phyloP scores from a whole-genome alignment of 73 alveolate genomes.

The Effrenium voratum region DNA sequence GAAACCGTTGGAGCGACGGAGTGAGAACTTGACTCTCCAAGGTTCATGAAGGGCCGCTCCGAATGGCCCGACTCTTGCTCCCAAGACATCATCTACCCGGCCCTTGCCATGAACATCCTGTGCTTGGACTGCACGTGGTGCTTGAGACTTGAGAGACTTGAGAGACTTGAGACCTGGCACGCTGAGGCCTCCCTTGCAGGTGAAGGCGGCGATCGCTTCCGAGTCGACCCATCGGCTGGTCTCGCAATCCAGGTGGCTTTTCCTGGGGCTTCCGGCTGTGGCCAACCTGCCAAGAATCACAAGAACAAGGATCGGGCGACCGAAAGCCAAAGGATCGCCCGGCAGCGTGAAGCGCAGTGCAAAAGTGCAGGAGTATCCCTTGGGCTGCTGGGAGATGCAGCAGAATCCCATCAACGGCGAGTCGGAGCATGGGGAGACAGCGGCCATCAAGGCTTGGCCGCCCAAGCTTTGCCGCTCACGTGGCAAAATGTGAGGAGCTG shows the following conservation, averaged over 20 bases:
- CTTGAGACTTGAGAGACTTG: not conserved
- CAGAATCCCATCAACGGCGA: constrained; percentile 68
- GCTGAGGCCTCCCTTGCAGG: constrained; percentile 29
- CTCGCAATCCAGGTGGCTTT: constrained; percentile 12
- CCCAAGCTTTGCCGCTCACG: not conserved
- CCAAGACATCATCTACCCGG: constrained; percentile 61
- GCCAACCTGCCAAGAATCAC: constrained; percentile 58
- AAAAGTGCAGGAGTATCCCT: constrained; percentile 22
- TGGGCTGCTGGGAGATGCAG: constrained; percentile 94
- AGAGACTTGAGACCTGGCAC: not conserved
- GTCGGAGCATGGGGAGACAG: constrained; percentile 45
- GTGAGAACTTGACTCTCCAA: not conserved
- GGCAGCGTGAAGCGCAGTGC: not conserved
- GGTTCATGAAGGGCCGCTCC: constrained; percentile 57
- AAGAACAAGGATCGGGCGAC: not conserved
- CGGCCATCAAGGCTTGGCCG: constrained; percentile 35
- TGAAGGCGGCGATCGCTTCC: not conserved
- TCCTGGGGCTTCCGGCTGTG: constrained; percentile 80
- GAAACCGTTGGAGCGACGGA: not conserved
- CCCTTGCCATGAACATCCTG: constrained; percentile 66
- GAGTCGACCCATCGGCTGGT: not conserved
- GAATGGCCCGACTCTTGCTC: constrained; percentile 89
- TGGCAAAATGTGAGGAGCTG: not conserved
- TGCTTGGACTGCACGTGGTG: not conserved
- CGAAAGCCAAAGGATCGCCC: not conserved